Evolutionary conservation across 331 rosid species (phyloP).

Genomic region (Ulmus americana): DNA sequence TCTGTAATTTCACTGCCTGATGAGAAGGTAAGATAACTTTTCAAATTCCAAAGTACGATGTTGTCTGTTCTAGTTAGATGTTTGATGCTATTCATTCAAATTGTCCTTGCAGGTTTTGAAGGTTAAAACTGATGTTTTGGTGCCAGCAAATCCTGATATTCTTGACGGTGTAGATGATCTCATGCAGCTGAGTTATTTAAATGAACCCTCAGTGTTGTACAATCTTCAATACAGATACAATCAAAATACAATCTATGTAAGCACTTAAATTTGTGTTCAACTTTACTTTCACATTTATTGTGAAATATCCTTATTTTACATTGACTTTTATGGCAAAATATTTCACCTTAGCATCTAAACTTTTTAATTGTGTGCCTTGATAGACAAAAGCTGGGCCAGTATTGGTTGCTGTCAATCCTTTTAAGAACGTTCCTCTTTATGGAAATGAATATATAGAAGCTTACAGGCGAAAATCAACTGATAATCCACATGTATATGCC

Average conservation of each 20-base stretch:
- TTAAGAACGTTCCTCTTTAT: constrained; percentile 81
- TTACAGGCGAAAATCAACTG: constrained; percentile 59
- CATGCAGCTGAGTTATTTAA: constrained; percentile 97
- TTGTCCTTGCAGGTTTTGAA: constrained; percentile 51
- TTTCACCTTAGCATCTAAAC: constrained; percentile 9
- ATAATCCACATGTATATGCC: constrained; percentile 94
- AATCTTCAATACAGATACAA: constrained; percentile 84
- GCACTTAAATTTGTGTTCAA: constrained; percentile 26
- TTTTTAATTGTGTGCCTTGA: constrained; percentile 26
- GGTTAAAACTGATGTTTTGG: constrained; percentile 65
- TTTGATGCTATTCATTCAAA: constrained; percentile 10
- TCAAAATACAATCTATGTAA: constrained; percentile 78
- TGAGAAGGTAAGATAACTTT: constrained; percentile 57
- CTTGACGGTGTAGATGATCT: constrained; percentile 98
- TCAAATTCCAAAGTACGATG: constrained; percentile 9
- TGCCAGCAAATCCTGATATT: constrained; percentile 92
- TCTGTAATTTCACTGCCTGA: constrained; percentile 64
- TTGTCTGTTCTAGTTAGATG: constrained; percentile 2
- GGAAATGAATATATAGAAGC: constrained; percentile 80
- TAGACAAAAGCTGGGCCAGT: constrained; percentile 99
- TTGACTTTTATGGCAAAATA: no score
- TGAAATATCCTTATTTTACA: background rate
- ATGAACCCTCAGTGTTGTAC: constrained; percentile 88
- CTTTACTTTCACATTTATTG: constrained; percentile 4
- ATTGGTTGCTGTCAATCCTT: constrained; percentile 92